phyloP scores from a whole-genome alignment of 1,284 basidiomycete species.

The Xerocomus nothofagi region DNA sequence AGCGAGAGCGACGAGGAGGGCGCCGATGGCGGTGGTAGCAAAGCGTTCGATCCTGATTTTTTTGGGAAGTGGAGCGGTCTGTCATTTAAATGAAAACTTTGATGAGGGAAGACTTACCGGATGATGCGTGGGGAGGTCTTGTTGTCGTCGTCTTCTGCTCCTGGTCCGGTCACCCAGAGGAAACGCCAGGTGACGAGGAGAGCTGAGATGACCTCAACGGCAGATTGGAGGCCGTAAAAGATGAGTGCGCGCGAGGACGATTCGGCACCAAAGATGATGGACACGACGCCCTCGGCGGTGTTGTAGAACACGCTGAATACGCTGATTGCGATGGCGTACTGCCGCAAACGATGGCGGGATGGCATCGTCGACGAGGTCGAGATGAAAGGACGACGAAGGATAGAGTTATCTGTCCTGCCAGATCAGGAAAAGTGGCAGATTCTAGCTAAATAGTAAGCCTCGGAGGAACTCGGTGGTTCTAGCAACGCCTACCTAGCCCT shows the following conservation, averaged over 20 bases:
- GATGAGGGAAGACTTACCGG: slow-evolving; percentile 21
- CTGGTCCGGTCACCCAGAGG: slow-evolving; percentile 31
- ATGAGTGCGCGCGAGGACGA: slow-evolving; percentile 45
- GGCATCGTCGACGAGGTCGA: slow-evolving; percentile 14
- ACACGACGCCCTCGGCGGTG: slow-evolving; percentile 35
- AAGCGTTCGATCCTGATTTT: slow-evolving; percentile 38
- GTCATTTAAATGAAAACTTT: too few species aligned
- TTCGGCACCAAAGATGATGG: slow-evolving; percentile 45
- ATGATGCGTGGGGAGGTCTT: slow-evolving; percentile 23
- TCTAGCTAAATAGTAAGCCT: too few species aligned
- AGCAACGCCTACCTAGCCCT: too few species aligned
- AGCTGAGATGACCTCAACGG: slow-evolving; percentile 19
- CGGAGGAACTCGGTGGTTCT: too few species aligned
- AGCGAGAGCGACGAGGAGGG: slow-evolving; percentile 38
- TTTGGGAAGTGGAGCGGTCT: too few species aligned
- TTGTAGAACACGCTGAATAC: slow-evolving; percentile 37
- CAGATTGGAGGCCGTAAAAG: slow-evolving; percentile 52
- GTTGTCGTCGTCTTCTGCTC: slow-evolving; percentile 31
- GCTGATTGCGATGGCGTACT: slow-evolving; percentile 35
- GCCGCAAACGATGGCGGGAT: slow-evolving; percentile 26
- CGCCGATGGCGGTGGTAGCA: slow-evolving; percentile 39
- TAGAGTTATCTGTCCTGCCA: too few species aligned
- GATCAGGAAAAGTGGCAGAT: too few species aligned
- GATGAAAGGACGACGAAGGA: background rate
- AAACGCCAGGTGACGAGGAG: slow-evolving; percentile 41